Conservation (phyloP, 2,329 filamentous ascomycete genomes). For the Allantophomopsis lycopodina region DNA sequence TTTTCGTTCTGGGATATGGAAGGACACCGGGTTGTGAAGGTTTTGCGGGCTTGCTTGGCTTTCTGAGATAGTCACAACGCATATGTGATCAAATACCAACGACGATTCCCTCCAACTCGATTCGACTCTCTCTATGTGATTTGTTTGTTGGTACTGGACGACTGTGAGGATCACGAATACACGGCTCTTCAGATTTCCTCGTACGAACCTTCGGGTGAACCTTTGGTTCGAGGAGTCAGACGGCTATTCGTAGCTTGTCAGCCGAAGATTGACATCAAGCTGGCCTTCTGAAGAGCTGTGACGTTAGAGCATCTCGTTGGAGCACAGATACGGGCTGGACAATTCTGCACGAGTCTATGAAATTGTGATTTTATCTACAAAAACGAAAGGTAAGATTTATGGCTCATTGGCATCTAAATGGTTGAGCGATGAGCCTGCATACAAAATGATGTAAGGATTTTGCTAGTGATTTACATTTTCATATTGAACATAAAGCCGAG, state of each 20-base stretch:
- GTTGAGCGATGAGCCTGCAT: too few species aligned
- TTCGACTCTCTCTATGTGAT: constrained; percentile 7
- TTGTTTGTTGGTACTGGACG: constrained; percentile 5
- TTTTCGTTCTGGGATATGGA: constrained; percentile 12
- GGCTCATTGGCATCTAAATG: too few species aligned
- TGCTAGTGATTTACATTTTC: too few species aligned
- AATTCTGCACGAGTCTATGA: constrained; percentile 12
- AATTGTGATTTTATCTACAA: too few species aligned
- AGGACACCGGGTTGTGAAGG: constrained; percentile 9
- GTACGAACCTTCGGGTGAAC: constrained; percentile 16
- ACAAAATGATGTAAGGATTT: too few species aligned
- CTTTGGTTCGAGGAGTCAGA: constrained; percentile 18
- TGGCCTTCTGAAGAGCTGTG: constrained; percentile 50
- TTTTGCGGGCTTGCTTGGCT: constrained; percentile 11
- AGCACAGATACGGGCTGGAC: constrained; percentile 59
- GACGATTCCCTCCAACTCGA: constrained; percentile 10
- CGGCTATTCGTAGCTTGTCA: constrained; percentile 18
- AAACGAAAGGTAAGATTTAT: too few species aligned
- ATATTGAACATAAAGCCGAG: too few species aligned
- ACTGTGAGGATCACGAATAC: not conserved
- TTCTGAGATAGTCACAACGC: constrained; percentile 18
- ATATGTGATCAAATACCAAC: constrained; percentile 12
- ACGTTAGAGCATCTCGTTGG: constrained; percentile 40
- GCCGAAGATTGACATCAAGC: constrained; percentile 21
- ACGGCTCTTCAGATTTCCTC: constrained; percentile 20